These are phyloP conservation scores for Pythium guiyangense DNA, from an alignment of 352 stramenopile species.

Conservation along the genomic window DNA sequence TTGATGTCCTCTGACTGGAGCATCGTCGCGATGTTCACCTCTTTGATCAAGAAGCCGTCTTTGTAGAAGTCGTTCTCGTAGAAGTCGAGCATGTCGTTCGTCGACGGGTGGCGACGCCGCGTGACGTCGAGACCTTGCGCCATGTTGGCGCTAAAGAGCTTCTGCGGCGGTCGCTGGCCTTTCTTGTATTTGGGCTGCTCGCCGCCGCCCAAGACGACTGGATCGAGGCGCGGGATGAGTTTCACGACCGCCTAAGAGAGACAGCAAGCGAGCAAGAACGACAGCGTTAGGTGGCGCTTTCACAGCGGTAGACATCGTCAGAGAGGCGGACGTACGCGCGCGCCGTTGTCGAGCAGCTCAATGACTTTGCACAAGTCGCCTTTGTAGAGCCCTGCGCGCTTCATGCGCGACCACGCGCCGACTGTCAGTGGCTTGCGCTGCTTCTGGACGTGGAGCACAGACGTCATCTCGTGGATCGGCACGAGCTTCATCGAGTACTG, in stretches of 20 bases:
- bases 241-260: conserved; percentile 66
- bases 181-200: conserved; percentile 89
- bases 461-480: conserved; percentile 88
- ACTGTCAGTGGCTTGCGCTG: conserved; percentile 76
- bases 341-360: conserved; percentile 83
- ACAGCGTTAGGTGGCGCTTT: background rate
- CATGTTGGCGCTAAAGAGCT: conserved; percentile 75
- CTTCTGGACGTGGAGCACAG: conserved; percentile 83
- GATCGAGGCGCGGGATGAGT: conserved; percentile 80
- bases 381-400: conserved; percentile 85
- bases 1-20: conserved; percentile 82
- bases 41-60: conserved; percentile 84
- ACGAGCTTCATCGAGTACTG: conserved; percentile 89
- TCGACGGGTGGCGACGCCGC: conserved; percentile 64
- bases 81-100: conserved; percentile 84
- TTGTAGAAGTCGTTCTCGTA: conserved; percentile 89
- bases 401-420: conserved; percentile 82
- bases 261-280: background rate
- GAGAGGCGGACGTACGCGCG: conserved; percentile 31
- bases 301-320: background rate
- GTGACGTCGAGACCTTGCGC: conserved; percentile 56
- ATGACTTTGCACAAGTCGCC: conserved; percentile 85
- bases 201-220: conserved; percentile 62
- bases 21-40: conserved; percentile 87
- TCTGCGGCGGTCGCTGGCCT: conserved; percentile 80